Base-by-base conservation (phyloP, 495 filamentous ascomycete genomes). In the Apodospora peruviana region DNA sequence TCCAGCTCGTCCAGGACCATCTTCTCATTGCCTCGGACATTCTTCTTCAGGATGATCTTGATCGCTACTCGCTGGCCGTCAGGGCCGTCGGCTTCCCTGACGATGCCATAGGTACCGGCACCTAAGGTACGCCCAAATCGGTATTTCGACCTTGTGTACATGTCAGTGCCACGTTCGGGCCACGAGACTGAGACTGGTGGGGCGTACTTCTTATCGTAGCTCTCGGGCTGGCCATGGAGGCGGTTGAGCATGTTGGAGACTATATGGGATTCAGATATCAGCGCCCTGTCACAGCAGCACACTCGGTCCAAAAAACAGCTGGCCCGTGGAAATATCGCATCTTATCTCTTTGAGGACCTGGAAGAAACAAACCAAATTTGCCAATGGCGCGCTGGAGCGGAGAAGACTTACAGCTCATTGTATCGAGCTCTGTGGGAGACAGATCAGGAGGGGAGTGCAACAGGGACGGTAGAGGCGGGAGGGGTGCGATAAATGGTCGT, bases 21-120 rank as follows among this genome's bases (percentile, higher is more conserved):
- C 62, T 82, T 81, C 71, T 99, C 93, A 57, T 97, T 97, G 46
- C 93, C 94, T 51, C 88, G 89, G 60, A 99, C 93, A 72, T 95
- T 96, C 72, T 96, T 96, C 82, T 99, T 99, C 56, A 99, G 76
- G 63, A 99, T 99, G 64, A 99, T 97, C 77, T 99, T 99, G 65
- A 99, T 78, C 17, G 93, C 93, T 37, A 95, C 93, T 71, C 95
- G 95, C 16, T 40, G 11, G 53, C 89, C 87, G 12, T 77, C 80
- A 19, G 83, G 78, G 43, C 81, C 74, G 45, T 96, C 90, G 40
- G 93, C 93, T 68, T 99, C 93, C 50, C 93, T 82, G 54, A 99
- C 93, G 60, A 99, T 96, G 55, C 93, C 93, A 73, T 99, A 99
- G 57, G 93, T 99, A 47, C 93, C 93, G 40, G 93, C 93, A 61